These are phyloP conservation scores for Bretschneidera sinensis DNA, from an alignment of 345 rosid species.

Conservation along the genomic window DNA sequence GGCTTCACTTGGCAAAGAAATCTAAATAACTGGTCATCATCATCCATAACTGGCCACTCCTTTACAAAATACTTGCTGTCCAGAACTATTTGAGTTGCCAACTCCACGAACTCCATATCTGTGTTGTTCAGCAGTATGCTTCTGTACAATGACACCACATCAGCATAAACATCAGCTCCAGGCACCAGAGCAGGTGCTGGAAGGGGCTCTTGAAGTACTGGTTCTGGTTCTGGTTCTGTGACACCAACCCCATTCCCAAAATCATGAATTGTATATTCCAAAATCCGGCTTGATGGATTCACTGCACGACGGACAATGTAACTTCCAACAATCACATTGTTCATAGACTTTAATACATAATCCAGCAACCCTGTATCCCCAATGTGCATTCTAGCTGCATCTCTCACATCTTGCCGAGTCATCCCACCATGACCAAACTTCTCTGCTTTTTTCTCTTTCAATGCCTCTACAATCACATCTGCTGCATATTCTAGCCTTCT, in stretches of 20 bases:
- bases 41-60: conserved; percentile 61
- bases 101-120: conserved; percentile 35
- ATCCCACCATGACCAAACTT: conserved; percentile 41
- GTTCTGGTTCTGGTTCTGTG: conserved; percentile 16
- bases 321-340: conserved; percentile 60
- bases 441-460: conserved; percentile 46
- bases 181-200: conserved; percentile 24
- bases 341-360: conserved; percentile 76
- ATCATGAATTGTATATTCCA: conserved; percentile 72
- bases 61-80: conserved; percentile 76
- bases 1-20: conserved; percentile 57
- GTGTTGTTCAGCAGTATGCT: conserved; percentile 59
- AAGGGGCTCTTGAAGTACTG: conserved; percentile 11
- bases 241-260: conserved; percentile 19
- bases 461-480: conserved; percentile 60
- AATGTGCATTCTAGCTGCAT: conserved; percentile 81
- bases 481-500: conserved; percentile 80
- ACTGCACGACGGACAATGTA: conserved; percentile 51
- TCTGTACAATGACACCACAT: conserved; percentile 44
- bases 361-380: conserved; percentile 92
- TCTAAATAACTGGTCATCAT: conserved; percentile 36
- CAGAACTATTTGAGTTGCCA: conserved; percentile 51
- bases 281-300: conserved; percentile 52
- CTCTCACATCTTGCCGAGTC: conserved; percentile 88
- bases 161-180: conserved; percentile 50